A percentile compares a stretch with the other conserved stretches of the same genome.
Evolutionary conservation across 441 rosid species (phyloP).

Genomic region (Hura crepitans): DNA sequence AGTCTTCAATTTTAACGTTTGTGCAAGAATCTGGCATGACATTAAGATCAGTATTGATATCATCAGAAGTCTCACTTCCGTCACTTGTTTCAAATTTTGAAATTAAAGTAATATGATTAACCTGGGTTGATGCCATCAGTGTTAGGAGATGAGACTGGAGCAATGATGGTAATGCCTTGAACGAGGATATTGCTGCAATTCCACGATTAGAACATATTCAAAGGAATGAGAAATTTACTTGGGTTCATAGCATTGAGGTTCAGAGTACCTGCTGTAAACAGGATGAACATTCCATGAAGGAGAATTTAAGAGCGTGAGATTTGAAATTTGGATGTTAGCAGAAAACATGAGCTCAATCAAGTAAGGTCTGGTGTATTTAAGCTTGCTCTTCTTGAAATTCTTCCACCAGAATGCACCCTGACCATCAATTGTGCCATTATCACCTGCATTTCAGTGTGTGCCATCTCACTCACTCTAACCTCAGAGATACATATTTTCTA

Average conservation of each 20-base stretch:
- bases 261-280: conserved; percentile 51
- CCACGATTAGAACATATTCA: background rate
- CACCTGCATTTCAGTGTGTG: conserved; percentile 37
- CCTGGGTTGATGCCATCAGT: conserved; percentile 92
- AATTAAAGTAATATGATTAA: too few species aligned
- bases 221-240: background rate
- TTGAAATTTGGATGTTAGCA: conserved; percentile 53
- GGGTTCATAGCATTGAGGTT: background rate
- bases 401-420: conserved; percentile 80
- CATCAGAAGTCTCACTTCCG: too few species aligned
- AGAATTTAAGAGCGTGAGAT: conserved; percentile 62
- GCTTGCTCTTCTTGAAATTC: conserved; percentile 42
- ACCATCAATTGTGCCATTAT: conserved; percentile 75
- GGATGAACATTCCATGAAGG: conserved; percentile 89
- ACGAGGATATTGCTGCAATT: conserved; percentile 44
- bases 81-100: too few species aligned
- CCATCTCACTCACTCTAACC: background rate
- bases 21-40: conserved; percentile 69
- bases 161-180: conserved; percentile 55
- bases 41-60: too few species aligned
- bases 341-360: conserved; percentile 79
- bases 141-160: conserved; percentile 63
- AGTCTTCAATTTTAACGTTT: conserved; percentile 58
- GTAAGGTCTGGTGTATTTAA: conserved; percentile 66
- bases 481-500: background rate